Base-by-base conservation (phyloP, 768 basidiomycete genomes). In the Termitomyces bulborhizus region DNA sequence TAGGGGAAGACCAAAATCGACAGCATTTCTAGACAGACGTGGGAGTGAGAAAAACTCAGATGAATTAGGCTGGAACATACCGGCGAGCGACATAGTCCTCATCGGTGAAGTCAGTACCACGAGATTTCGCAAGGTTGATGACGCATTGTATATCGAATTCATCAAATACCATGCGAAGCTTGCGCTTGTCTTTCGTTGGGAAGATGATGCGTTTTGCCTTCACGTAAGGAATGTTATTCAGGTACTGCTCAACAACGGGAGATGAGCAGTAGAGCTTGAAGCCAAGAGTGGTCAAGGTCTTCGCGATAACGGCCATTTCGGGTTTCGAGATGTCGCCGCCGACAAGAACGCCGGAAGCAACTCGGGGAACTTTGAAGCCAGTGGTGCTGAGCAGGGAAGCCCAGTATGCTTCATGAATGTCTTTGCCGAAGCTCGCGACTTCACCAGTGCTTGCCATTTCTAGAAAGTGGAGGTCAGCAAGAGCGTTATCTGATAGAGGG, bases 371-470 rank as follows among this genome's bases (percentile, higher is more conserved):
- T 71, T 90, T 96, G 82, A 98, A 97, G 15, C 95, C 95, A 29
- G 93, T 99, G 7, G 91, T 94, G 59, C 91, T 93, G 47, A 93
- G 84, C n/a, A 97, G 76, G 2, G 96, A 87, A 2, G 90, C 85
- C 93, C 93, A 94, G 72, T 94, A 95, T 13, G 96, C 97, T 71
- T 99, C 97, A 60, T 95, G 85, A 45, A 98, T 78, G 66, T 96
- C 90, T 63, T 83, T 82, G 34, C 95, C 97, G 68, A 98, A 99
- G 61, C 90, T 86, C 12, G 97, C 97, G 29, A 99, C 93, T 70
- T 99, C 96, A 36, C 96, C 96, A 6, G 96, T 98, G 65, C 91
- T 94, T 3, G 95, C 94, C 96, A 98, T 98, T 77, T 97, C 94
- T 91, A 66, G 24, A 42, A 21, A 24, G 39, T 40, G 12, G 52